phyloP scores from a whole-genome alignment of 2,329 filamentous ascomycete species.

The Microsporum audouinii region DNA sequence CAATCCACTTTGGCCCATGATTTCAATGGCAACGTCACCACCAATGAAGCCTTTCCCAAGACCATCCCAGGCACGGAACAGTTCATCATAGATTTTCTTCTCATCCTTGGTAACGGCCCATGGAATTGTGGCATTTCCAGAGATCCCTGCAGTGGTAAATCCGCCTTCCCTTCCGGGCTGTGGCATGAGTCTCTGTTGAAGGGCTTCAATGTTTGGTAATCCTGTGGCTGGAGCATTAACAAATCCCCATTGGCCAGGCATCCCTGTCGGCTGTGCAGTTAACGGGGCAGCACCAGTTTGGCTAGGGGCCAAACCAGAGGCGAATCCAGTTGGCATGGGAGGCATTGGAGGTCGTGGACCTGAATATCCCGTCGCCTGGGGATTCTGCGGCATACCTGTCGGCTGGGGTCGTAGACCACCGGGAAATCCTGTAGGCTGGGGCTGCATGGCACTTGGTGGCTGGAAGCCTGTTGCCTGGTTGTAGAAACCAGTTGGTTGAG shows the following conservation, averaged over 20 bases:
- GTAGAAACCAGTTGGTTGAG: slow-evolving; percentile 41
- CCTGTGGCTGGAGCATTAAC: slow-evolving; percentile 86
- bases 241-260: slow-evolving; percentile 93
- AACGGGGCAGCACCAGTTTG: slow-evolving; percentile 59
- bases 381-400: slow-evolving; percentile 60
- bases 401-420: slow-evolving; percentile 51
- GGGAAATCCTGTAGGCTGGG: slow-evolving; percentile 35
- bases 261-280: slow-evolving; percentile 87
- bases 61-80: slow-evolving; percentile 95
- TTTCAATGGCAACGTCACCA: slow-evolving; percentile 87
- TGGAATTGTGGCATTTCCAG: slow-evolving; percentile 88
- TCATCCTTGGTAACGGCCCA: slow-evolving; percentile 99
- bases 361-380: slow-evolving; percentile 66
- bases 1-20: slow-evolving; percentile 90
- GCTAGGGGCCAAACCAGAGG: slow-evolving; percentile 47
- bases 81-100: slow-evolving; percentile 88
- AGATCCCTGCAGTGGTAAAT: slow-evolving; percentile 75
- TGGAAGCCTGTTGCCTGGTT: slow-evolving; percentile 59
- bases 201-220: slow-evolving; percentile 81
- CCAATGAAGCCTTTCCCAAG: slow-evolving; percentile 84
- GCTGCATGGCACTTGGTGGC: slow-evolving; percentile 35
- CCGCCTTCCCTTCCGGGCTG: slow-evolving; percentile 79
- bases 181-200: slow-evolving; percentile 94
- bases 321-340: slow-evolving; percentile 67
- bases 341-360: slow-evolving; percentile 71